Conservation (phyloP, 768 basidiomycete species). For the Russula sp. region DNA sequence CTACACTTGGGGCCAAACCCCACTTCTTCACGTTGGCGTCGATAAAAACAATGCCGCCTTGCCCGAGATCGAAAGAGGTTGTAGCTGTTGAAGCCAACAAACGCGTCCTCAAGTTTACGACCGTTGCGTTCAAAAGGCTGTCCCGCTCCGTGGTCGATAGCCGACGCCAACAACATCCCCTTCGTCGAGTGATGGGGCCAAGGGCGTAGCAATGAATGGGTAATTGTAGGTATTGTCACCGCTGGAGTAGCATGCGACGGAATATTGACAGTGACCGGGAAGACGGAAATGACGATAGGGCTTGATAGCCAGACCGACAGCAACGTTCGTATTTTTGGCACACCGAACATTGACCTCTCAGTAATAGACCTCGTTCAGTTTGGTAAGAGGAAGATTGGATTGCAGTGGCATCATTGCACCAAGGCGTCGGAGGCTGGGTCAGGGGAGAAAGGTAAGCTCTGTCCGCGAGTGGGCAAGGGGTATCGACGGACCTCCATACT, state of each 20-base stretch:
- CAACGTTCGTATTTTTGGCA: constrained; percentile 83
- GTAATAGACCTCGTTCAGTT: constrained; percentile 98
- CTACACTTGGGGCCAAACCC: constrained; percentile 96
- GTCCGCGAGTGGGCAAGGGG: constrained; percentile 92
- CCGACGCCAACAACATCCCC: constrained; percentile 96
- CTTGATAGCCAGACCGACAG: constrained; percentile 93
- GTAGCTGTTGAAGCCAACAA: constrained; percentile 81
- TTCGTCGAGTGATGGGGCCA: constrained; percentile 82
- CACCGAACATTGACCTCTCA: constrained; percentile 99
- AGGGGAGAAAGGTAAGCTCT: constrained; percentile 96
- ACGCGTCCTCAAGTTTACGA: constrained; percentile 94
- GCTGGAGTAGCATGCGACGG: constrained; percentile 92
- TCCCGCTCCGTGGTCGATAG: constrained; percentile 93
- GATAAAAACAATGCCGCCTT: constrained; percentile 97
- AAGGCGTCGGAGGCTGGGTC: constrained; percentile 91
- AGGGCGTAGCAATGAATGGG: constrained; percentile 83
- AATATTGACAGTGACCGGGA: constrained; percentile 80
- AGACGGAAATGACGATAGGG: constrained; percentile 94
- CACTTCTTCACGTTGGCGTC: constrained; percentile 99
- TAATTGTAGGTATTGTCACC: constrained; percentile 98
- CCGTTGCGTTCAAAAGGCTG: constrained; percentile 99
- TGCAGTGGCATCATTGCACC: too few species aligned
- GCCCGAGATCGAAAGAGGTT: constrained; percentile 98
- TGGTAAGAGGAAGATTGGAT: constrained; percentile 94
- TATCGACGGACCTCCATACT: too few species aligned